A percentile compares a stretch with the other conserved stretches of the same genome.
Conservation (phyloP, 2,329 filamentous ascomycete species). For the Pseudocercospora musae region DNA sequence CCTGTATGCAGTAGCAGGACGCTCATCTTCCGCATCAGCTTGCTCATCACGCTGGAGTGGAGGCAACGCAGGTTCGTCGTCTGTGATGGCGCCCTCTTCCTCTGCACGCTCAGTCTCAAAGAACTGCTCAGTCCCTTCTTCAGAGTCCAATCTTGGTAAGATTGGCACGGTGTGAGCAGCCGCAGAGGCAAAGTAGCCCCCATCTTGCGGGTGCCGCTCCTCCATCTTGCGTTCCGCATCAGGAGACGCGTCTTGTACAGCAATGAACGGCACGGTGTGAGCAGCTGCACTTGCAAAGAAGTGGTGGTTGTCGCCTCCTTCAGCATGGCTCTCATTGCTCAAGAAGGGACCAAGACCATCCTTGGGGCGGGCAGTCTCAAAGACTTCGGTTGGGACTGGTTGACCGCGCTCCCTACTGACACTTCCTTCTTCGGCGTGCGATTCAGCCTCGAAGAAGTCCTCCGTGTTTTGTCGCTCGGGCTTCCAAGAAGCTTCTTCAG, state of each 20-base stretch:
- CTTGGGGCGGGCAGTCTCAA: neutral
- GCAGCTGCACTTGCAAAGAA: slow-evolving; percentile 19
- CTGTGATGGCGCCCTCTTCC: neutral
- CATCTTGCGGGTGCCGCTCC: neutral
- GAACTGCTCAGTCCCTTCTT: neutral
- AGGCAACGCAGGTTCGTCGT: slow-evolving; percentile 1
- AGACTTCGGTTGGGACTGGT: neutral
- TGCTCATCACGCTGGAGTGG: neutral
- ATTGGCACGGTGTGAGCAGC: slow-evolving; percentile 20
- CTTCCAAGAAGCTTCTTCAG: neutral
- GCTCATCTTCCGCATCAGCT: slow-evolving; percentile 1
- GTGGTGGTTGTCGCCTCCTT: neutral
- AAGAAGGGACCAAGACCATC: slow-evolving; percentile 9
- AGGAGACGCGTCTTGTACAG: neutral
- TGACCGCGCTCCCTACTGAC: neutral
- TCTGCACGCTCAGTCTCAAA: neutral
- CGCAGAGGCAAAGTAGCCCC: slow-evolving; percentile 14
- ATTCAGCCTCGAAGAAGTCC: slow-evolving; percentile 9
- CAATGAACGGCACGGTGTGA: slow-evolving; percentile 15
- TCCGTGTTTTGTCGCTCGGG: slow-evolving; percentile 3
- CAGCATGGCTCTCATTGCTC: neutral
- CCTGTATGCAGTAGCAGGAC: slow-evolving; percentile 14
- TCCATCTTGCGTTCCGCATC: neutral
- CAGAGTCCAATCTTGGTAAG: slow-evolving; percentile 4
- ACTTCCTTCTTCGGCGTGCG: slow-evolving; percentile 3